Evolutionary conservation across 805 yeast species (phyloP).

Genomic region (Candida incommunis): DNA sequence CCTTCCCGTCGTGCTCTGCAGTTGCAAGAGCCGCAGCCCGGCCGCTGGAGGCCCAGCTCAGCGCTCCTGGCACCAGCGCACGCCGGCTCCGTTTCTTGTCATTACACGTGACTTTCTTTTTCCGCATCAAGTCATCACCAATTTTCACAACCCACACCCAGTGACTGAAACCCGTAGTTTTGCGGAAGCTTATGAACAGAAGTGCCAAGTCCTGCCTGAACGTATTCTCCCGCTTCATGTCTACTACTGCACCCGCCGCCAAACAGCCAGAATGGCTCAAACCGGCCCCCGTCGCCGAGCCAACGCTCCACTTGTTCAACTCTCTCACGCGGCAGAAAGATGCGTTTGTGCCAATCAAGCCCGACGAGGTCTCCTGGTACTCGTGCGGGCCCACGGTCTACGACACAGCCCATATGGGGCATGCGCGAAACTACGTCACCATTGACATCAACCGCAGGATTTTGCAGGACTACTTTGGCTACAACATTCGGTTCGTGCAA

Average conservation of each 20-base stretch:
- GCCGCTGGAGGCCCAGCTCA: too few relatives aligned
- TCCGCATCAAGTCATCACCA: too few relatives aligned
- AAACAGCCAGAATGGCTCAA: conserved; percentile 40
- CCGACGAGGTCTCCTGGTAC: conserved; percentile 72
- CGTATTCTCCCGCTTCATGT: neutral
- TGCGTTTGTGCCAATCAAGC: conserved; percentile 55
- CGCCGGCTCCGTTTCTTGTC: too few relatives aligned
- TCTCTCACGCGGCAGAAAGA: conserved; percentile 72
- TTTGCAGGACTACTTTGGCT: conserved; percentile 82
- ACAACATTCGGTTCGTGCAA: conserved; percentile 76
- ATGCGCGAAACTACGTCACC: conserved; percentile 92
- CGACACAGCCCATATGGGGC: conserved; percentile 95
- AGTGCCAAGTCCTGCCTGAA: too few relatives aligned
- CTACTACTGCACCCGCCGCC: neutral
- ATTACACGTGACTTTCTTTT: too few relatives aligned
- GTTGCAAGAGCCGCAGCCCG: too few relatives aligned
- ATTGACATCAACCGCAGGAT: conserved; percentile 87
- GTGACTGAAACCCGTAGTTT: too few relatives aligned
- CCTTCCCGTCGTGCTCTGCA: too few relatives aligned
- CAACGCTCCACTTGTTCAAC: conserved; percentile 57
- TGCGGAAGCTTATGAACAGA: too few relatives aligned
- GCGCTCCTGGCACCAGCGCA: too few relatives aligned
- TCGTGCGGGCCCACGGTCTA: conserved; percentile 98
- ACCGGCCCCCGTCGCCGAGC: conserved; percentile 22
- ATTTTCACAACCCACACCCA: too few relatives aligned